These are phyloP conservation scores for Boletus sensibilis DNA, from an alignment of 768 basidiomycete genomes.

Conservation along the genomic window DNA sequence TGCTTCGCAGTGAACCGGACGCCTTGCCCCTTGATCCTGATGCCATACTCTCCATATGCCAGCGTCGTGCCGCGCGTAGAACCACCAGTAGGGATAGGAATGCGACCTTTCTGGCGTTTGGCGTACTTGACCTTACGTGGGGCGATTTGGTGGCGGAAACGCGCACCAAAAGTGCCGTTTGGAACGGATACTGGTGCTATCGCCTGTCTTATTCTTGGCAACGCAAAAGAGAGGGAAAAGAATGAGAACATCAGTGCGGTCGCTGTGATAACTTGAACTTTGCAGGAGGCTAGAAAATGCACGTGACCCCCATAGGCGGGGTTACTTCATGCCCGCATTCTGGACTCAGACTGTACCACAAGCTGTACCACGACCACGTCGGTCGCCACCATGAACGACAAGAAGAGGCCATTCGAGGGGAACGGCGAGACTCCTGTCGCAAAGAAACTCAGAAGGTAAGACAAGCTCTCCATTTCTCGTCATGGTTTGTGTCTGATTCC, in stretches of 20 bases:
- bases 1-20: conserved; percentile 86
- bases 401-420: conserved; percentile 60
- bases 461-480: conserved; percentile 17
- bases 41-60: conserved; percentile 88
- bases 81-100: conserved; percentile 85
- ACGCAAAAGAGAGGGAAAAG: conserved; percentile 13
- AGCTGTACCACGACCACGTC: conserved; percentile 5
- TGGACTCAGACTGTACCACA: conserved; percentile 1
- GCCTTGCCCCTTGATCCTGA: conserved; percentile 82
- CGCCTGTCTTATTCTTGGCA: conserved; percentile 15
- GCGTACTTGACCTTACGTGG: conserved; percentile 81
- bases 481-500: conserved; percentile 2
- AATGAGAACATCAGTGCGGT: conserved; percentile 26
- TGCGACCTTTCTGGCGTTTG: conserved; percentile 87
- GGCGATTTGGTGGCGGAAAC: conserved; percentile 63
- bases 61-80: conserved; percentile 92
- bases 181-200: conserved; percentile 8
- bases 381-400: conserved; percentile 56
- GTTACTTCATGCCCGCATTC: conserved; percentile 2
- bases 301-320: conserved; percentile 22
- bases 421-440: conserved; percentile 45
- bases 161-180: conserved; percentile 22
- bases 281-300: background rate
- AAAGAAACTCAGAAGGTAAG: conserved; percentile 70
- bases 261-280: background rate